Evolutionary conservation across 192 early-diverging fungal species (phyloP).

Genomic region (Phlyctochytrium arcticum): DNA sequence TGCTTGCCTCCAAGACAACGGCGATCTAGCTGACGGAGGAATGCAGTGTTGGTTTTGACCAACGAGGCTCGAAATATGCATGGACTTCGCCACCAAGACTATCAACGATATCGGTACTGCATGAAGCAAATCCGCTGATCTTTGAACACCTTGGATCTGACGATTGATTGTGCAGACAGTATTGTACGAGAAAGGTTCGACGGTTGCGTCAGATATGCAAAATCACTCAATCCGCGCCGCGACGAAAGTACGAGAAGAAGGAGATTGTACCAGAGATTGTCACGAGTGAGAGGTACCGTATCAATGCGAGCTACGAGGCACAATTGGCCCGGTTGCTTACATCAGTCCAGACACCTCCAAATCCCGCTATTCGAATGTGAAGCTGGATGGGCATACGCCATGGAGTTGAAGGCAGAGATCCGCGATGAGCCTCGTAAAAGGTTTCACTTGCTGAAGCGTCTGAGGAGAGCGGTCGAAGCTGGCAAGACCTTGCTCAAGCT

Average conservation of each 20-base stretch:
- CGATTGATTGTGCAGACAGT: too few relatives aligned
- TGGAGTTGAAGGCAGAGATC: conserved; percentile 67
- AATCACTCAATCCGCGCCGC: conserved; percentile 50
- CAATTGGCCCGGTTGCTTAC: background rate
- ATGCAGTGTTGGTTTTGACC: conserved; percentile 32
- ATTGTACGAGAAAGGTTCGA: conserved; percentile 61
- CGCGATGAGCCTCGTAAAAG: conserved; percentile 63
- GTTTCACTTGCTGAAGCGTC: conserved; percentile 56
- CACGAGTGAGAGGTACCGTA: conserved; percentile 39
- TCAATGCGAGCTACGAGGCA: background rate
- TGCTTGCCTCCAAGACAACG: too few relatives aligned
- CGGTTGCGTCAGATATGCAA: conserved; percentile 53
- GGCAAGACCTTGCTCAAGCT: conserved; percentile 37
- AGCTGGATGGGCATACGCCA: conserved; percentile 73
- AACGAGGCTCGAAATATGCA: conserved; percentile 66
- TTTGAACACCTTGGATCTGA: too few relatives aligned
- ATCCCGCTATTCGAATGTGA: conserved; percentile 68
- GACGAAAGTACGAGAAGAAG: conserved; percentile 42
- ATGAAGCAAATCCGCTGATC: too few relatives aligned
- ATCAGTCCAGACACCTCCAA: conserved; percentile 51
- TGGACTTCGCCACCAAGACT: conserved; percentile 78
- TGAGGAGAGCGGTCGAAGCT: conserved; percentile 58
- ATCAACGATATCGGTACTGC: conserved; percentile 65
- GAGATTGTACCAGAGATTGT: conserved; percentile 40
- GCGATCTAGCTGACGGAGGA: too few relatives aligned